These are phyloP conservation scores for Epichloe amarillans DNA, from an alignment of 2,329 filamentous ascomycete genomes.

Conservation along the genomic window DNA sequence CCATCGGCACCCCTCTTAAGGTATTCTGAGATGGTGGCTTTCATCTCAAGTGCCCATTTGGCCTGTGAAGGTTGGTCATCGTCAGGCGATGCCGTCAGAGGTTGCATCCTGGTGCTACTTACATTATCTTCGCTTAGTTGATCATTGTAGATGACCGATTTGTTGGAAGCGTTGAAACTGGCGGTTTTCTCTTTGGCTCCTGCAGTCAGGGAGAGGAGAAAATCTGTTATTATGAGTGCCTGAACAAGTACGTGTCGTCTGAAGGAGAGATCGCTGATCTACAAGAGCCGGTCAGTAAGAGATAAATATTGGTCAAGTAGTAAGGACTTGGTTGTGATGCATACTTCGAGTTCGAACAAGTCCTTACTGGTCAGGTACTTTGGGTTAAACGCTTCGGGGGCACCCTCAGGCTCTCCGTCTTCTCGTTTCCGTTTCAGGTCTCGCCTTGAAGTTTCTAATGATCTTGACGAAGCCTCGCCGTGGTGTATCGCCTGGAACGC, in stretches of 20 bases:
- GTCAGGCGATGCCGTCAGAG: not conserved
- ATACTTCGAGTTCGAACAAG: conserved; percentile 84
- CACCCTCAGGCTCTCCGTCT: conserved; percentile 37
- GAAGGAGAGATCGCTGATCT: conserved; percentile 91
- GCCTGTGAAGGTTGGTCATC: conserved; percentile 34
- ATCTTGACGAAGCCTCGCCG: conserved; percentile 35
- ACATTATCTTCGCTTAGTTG: conserved; percentile 78
- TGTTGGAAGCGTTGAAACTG: conserved; percentile 56
- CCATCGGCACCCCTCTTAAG: conserved; percentile 70
- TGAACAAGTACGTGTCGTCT: conserved; percentile 90
- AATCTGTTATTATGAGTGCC: conserved; percentile 86
- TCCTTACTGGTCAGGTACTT: conserved; percentile 98
- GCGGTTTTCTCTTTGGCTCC: conserved; percentile 69
- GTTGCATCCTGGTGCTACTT: conserved; percentile 21
- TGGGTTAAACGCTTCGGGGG: conserved; percentile 58
- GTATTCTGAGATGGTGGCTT: conserved; percentile 67
- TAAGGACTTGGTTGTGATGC: conserved; percentile 6
- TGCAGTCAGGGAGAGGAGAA: conserved; percentile 78
- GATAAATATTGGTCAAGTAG: not conserved
- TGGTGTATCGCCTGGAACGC: conserved; percentile 40
- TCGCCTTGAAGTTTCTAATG: conserved; percentile 48
- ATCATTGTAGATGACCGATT: conserved; percentile 69
- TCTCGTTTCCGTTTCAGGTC: conserved; percentile 59
- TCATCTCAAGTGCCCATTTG: conserved; percentile 74
- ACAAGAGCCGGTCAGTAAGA: not conserved